Evolutionary conservation across 352 stramenopile species (phyloP).

Genomic region (Pythium rhizo-oryzae): DNA sequence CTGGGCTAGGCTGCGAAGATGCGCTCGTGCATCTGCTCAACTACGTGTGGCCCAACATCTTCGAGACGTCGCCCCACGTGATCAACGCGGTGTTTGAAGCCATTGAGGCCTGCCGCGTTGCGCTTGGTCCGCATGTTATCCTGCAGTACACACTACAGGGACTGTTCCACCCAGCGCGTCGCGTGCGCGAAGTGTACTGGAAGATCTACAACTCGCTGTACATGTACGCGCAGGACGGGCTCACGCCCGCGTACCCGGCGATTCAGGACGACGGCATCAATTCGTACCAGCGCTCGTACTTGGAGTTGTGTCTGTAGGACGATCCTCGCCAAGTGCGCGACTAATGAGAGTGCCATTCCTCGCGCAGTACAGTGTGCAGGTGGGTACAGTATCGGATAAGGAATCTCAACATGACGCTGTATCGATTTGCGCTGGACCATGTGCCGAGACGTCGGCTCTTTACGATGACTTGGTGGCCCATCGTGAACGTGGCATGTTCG

Average conservation of each 20-base stretch:
- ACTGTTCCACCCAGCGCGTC: conserved; percentile 98
- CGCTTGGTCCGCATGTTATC: conserved; percentile 95
- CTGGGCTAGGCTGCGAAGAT: conserved; percentile 97
- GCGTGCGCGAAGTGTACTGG: conserved; percentile 99
- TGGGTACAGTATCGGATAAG: neutral
- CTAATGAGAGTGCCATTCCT: neutral
- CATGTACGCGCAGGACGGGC: conserved; percentile 97
- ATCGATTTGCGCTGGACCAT: neutral
- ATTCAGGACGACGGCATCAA: conserved; percentile 97
- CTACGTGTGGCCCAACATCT: conserved; percentile 99
- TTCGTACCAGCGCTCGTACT: conserved; percentile 93
- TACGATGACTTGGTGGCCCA: neutral
- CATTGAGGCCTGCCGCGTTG: conserved; percentile 97
- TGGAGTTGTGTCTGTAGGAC: conserved; percentile 87
- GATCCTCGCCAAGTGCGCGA: neutral
- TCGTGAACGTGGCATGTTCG: neutral
- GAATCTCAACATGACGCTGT: neutral
- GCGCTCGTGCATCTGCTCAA: conserved; percentile 98
- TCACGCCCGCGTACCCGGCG: conserved; percentile 97
- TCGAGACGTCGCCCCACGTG: conserved; percentile 98
- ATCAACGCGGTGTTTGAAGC: conserved; percentile 99
- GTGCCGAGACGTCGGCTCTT: neutral
- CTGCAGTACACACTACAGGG: conserved; percentile 98
- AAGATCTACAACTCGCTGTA: conserved; percentile 99
- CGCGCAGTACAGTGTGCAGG: neutral